phyloP scores from a whole-genome alignment of 768 basidiomycete species.

The Epithele typhae region DNA sequence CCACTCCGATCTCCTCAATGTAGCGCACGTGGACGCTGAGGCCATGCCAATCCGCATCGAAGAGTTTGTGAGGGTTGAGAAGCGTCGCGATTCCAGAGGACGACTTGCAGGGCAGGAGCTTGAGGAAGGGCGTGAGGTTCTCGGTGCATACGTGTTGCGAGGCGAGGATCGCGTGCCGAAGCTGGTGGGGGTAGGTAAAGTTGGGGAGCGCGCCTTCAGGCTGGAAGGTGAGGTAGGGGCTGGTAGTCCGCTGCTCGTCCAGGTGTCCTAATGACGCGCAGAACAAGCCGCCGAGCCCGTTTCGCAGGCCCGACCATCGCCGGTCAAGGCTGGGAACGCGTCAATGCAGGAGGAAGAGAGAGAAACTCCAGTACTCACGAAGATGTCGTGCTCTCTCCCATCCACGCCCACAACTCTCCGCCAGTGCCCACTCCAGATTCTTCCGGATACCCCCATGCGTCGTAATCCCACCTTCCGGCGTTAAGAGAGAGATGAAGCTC shows the following conservation, averaged over 20 bases:
- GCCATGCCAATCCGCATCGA: constrained; percentile 91
- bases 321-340: constrained; percentile 52
- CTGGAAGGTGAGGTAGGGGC: constrained; percentile 54
- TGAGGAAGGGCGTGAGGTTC: constrained; percentile 93
- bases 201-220: constrained; percentile 56
- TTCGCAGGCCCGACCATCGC: constrained; percentile 82
- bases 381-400: constrained; percentile 47
- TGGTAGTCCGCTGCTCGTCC: constrained; percentile 71
- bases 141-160: constrained; percentile 95
- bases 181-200: constrained; percentile 43
- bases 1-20: constrained; percentile 45
- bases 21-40: constrained; percentile 76
- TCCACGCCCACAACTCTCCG: constrained; percentile 90
- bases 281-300: constrained; percentile 89
- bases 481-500: constrained; percentile 89
- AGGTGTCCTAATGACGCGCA: constrained; percentile 86
- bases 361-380: constrained; percentile 8
- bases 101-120: constrained; percentile 90
- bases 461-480: constrained; percentile 89
- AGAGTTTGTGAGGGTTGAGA: constrained; percentile 80
- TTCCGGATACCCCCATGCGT: constrained; percentile 77
- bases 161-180: constrained; percentile 74
- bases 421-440: constrained; percentile 77
- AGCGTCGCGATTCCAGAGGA: constrained; percentile 78
- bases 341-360: not conserved